Evolutionary conservation across 2,329 filamentous ascomycete genomes (phyloP).

Genomic region (Colletotrichum sp.): DNA sequence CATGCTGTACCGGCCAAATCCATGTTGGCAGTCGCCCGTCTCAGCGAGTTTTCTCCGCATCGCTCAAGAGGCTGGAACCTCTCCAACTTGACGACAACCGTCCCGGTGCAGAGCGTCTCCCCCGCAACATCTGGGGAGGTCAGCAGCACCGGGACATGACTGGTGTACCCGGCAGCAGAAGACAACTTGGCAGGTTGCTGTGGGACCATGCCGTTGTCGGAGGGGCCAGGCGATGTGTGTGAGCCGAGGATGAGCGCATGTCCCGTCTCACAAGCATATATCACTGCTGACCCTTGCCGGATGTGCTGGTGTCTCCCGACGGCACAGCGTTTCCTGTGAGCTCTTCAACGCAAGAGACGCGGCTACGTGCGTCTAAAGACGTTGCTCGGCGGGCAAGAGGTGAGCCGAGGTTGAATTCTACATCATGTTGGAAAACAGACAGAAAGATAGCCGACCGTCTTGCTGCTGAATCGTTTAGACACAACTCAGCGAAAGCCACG

Average conservation of each 20-base stretch:
- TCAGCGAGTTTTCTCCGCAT: conserved; percentile 18
- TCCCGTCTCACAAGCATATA: neutral
- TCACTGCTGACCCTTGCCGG: neutral
- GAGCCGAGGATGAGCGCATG: neutral
- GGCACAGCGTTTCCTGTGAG: neutral
- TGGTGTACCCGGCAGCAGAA: conserved; percentile 9
- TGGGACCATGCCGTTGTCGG: conserved; percentile 16
- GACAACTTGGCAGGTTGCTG: conserved; percentile 4
- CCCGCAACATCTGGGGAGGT: conserved; percentile 16
- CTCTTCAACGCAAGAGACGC: neutral
- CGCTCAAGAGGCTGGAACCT: neutral
- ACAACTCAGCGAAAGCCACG: neutral
- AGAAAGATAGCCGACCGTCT: neutral
- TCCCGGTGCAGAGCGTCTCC: neutral
- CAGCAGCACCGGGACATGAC: conserved; percentile 10
- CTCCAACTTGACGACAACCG: neutral
- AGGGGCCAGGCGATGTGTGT: neutral
- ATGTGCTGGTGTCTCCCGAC: neutral
- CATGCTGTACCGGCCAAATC: neutral
- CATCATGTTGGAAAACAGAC: neutral
- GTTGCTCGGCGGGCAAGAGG: neutral
- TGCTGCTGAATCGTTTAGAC: neutral
- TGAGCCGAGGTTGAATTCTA: neutral
- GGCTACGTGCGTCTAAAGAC: neutral
- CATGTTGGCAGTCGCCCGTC: neutral